A percentile compares a stretch with the other conserved stretches of the same genome.
phyloP scores from a whole-genome alignment of 345 rosid genomes.

The Brassica juncea region DNA sequence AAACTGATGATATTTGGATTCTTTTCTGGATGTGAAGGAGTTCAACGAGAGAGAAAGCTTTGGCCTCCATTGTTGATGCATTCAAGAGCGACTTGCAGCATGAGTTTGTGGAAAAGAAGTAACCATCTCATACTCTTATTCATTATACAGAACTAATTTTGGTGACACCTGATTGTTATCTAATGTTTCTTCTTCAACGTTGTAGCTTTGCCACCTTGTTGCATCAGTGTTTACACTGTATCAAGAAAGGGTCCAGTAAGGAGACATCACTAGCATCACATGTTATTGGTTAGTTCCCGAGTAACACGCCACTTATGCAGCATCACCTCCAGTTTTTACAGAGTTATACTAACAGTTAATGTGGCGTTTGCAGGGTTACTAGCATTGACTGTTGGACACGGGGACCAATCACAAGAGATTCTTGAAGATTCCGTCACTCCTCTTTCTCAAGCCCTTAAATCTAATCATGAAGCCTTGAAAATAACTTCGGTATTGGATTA shows the following conservation, averaged over 20 bases:
- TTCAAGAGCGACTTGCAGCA: slow-evolving; percentile 67
- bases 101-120: slow-evolving; percentile 80
- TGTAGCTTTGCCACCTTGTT: slow-evolving; percentile 82
- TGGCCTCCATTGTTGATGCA: slow-evolving; percentile 64
- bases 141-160: background rate
- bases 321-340: background rate
- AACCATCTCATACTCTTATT: slow-evolving; percentile 20
- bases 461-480: slow-evolving; percentile 56
- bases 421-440: slow-evolving; percentile 63
- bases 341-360: background rate
- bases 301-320: background rate
- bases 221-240: slow-evolving; percentile 64
- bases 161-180: background rate
- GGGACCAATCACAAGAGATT: slow-evolving; percentile 62
- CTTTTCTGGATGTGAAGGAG: slow-evolving; percentile 53
- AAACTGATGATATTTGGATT: slow-evolving; percentile 15
- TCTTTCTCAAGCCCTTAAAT: slow-evolving; percentile 68
- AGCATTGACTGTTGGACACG: slow-evolving; percentile 80
- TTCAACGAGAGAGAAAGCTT: slow-evolving; percentile 79
- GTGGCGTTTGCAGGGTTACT: slow-evolving; percentile 60
- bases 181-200: slow-evolving; percentile 12
- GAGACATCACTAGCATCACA: slow-evolving; percentile 75
- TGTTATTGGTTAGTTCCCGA: slow-evolving; percentile 48
- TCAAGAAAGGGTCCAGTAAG: slow-evolving; percentile 69
- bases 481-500: slow-evolving; percentile 51